These are phyloP conservation scores for Cryptococcus maquisensis DNA, from an alignment of 1,284 basidiomycete genomes.

Conservation along the genomic window DNA sequence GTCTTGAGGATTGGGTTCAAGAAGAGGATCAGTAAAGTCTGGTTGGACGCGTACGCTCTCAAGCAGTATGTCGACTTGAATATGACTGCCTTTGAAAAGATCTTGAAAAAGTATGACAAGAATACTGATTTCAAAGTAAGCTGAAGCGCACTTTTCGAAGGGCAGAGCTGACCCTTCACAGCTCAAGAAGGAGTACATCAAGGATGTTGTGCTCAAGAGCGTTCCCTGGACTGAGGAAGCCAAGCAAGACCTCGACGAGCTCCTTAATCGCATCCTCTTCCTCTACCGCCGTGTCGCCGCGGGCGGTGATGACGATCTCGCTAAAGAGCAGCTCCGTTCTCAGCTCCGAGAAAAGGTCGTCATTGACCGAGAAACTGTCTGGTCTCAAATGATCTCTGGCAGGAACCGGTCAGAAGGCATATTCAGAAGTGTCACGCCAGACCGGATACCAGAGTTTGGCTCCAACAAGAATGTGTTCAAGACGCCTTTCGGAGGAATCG, in stretches of 20 bases:
- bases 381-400: slow-evolving; percentile 86
- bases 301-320: slow-evolving; percentile 64
- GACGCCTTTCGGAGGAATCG: slow-evolving; percentile 62
- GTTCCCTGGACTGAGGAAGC: slow-evolving; percentile 64
- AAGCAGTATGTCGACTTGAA: slow-evolving; percentile 93
- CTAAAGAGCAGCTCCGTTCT: slow-evolving; percentile 75
- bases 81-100: slow-evolving; percentile 91
- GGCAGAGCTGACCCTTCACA: slow-evolving; percentile 29
- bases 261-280: slow-evolving; percentile 62
- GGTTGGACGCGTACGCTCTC: slow-evolving; percentile 75
- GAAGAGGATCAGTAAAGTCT: slow-evolving; percentile 81
- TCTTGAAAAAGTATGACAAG: slow-evolving; percentile 98
- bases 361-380: slow-evolving; percentile 61
- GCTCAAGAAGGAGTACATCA: slow-evolving; percentile 79
- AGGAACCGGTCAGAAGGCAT: slow-evolving; percentile 60
- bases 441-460: slow-evolving; percentile 55
- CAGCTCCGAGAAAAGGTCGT: slow-evolving; percentile 78
- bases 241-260: slow-evolving; percentile 63
- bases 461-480: slow-evolving; percentile 48
- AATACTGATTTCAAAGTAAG: slow-evolving; percentile 72
- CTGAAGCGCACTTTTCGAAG: not conserved
- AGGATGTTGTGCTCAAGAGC: slow-evolving; percentile 65
- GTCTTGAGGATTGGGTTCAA: slow-evolving; percentile 89
- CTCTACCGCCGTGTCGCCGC: slow-evolving; percentile 86
- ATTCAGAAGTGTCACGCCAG: slow-evolving; percentile 58